These are phyloP conservation scores for Salisapilia sapeloensis DNA, from an alignment of 352 stramenopile species.

Conservation along the genomic window DNA sequence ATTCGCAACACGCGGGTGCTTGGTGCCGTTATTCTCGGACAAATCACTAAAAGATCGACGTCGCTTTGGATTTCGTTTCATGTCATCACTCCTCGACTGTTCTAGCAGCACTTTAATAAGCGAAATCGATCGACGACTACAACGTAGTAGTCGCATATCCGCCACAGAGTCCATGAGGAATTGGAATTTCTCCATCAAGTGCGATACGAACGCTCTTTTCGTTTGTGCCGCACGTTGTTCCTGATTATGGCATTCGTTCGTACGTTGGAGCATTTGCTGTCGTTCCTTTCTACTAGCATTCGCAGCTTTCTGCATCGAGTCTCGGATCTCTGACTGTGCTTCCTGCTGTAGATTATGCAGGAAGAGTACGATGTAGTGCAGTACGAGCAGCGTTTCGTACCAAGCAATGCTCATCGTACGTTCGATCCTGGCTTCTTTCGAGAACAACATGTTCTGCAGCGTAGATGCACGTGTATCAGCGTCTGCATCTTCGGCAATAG, in stretches of 20 bases:
- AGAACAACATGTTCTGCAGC: slow-evolving; percentile 8
- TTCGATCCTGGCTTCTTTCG: slow-evolving; percentile 43
- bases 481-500: too few relatives aligned
- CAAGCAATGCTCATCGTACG: slow-evolving; percentile 51
- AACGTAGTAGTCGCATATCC: slow-evolving; percentile 34
- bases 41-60: too few relatives aligned
- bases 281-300: neutral
- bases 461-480: slow-evolving; percentile 1
- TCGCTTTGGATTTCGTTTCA: too few relatives aligned
- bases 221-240: slow-evolving; percentile 14
- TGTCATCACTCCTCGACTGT: too few relatives aligned
- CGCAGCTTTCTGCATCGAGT: slow-evolving; percentile 1
- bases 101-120: slow-evolving; percentile 41
- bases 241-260: slow-evolving; percentile 4
- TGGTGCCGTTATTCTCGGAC: too few relatives aligned
- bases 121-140: slow-evolving; percentile 29
- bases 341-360: slow-evolving; percentile 12
- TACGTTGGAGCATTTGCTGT: slow-evolving; percentile 1
- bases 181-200: slow-evolving; percentile 34
- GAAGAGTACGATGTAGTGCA: slow-evolving; percentile 42
- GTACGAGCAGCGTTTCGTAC: slow-evolving; percentile 44
- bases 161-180: slow-evolving; percentile 60
- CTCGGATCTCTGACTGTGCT: neutral
- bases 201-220: slow-evolving; percentile 15
- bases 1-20: too few relatives aligned